These are phyloP conservation scores for Pichia eremophila DNA, from an alignment of 805 yeast species.

Conservation along the genomic window DNA sequence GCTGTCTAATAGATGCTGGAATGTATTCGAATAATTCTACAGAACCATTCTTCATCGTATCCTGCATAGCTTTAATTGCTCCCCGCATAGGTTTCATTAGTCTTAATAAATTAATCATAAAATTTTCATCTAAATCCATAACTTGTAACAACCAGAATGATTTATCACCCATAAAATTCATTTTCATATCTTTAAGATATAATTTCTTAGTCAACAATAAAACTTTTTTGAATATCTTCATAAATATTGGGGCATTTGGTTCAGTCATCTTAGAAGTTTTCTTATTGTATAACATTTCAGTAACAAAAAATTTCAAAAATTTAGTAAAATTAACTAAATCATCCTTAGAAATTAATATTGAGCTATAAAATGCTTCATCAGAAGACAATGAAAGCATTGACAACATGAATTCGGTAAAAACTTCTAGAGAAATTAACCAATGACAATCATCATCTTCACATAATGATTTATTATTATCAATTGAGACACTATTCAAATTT, in stretches of 20 bases:
- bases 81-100: too few relatives aligned
- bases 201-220: constrained; percentile 46
- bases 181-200: constrained; percentile 55
- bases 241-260: neutral
- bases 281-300: neutral
- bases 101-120: too few relatives aligned
- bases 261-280: too few relatives aligned
- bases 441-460: too few relatives aligned
- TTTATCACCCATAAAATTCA: constrained; percentile 35
- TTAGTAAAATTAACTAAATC: neutral
- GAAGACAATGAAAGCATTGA: constrained; percentile 1
- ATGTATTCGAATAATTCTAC: too few relatives aligned
- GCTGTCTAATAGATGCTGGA: too few relatives aligned
- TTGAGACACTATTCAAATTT: neutral
- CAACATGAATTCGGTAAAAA: constrained; percentile 3
- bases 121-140: too few relatives aligned
- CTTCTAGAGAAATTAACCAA: neutral
- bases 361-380: neutral
- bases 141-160: constrained; percentile 43
- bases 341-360: neutral
- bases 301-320: constrained; percentile 1
- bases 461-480: too few relatives aligned
- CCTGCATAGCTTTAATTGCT: too few relatives aligned
- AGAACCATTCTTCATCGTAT: too few relatives aligned
- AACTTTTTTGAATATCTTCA: neutral